Evolutionary conservation across 257 asterid genomes (phyloP), one percentile per base, ranked within the genome.

Genomic region (Penstemon newberryi): DNA sequence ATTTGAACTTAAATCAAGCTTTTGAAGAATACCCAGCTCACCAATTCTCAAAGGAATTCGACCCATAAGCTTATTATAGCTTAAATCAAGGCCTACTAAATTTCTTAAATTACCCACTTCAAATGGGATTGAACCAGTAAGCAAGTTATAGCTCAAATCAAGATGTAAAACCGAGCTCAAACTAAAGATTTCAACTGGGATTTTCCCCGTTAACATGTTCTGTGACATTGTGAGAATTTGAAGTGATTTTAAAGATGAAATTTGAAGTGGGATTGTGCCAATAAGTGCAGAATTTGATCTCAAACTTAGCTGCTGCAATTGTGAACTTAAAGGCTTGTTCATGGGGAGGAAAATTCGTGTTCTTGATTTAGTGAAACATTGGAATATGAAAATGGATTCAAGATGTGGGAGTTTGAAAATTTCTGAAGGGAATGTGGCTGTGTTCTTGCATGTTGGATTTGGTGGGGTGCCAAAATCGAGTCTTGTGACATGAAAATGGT

Each of bases 1-100:
- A 60, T 91, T 91, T 5, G 95, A 88, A 79, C 96, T 91, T 45
- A 91, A 70, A 59, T 91, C 97, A 6, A 91, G 89, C 83, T 91
- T 91, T 64, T 91, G 95, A 60, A 91, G 90, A 25, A 61, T 70
- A 18, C 56, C 54, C 7, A 91, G 83, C 10, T 77, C 55, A 15
- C 96, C 91, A 11, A 86, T 58, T 8, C 85, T 12, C 4, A 72
- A 50, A 11, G 92, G 95, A 52, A 91, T 88, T 2, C 56, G 39
- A 3, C 87, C 89, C 0, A 56, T 60, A 44, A 91, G 78, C 67
- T 19, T 61, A 36, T 91, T 91, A 57, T 88, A 91, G 87, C 97
- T 91, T 37, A 91, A 78, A 69, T 88, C 97, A 37, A 91, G 84
- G 50, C 85, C 96, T 2, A 74, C 83, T 9, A 91, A 86, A 60